Base-by-base conservation (phyloP, 2,329 filamentous ascomycete species). In the Fusarium globosum region DNA sequence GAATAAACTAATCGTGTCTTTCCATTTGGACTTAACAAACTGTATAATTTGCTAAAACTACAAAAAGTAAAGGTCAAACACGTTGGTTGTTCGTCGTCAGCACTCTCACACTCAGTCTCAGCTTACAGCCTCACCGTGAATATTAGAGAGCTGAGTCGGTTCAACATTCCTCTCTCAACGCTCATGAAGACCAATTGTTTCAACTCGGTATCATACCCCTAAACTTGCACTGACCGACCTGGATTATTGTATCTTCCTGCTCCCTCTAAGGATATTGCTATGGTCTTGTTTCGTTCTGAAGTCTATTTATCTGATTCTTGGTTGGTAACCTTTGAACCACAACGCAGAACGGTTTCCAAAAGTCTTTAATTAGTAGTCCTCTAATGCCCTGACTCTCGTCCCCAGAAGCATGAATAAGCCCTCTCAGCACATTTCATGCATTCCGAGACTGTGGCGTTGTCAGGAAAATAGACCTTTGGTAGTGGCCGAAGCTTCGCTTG, bases 381-480 rank as follows among this genome's bases (percentile, higher is more conserved):
- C 33, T 16, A 13, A 42, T 45, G 35, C 43, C 38, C 28, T 41
- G 65, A n/a, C 39, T 41, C 6, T 21, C 0, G 30, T 18, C 23
- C 7, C 4, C 26, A 39, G 43, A 38, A 49, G 35, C 23, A 16
- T 48, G 28, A 41, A 55, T 15, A 64, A 52, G 46, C 38, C 26
- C 36, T 56, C 46, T 55, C 38, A 48, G 52, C 39, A 23, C 30
- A 61, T 53, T 36, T 56, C 56, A 52, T 62, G 51, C 55, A 33
- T 46, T 38, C 63, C 45, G 65, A 72, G 57, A 55, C 48, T 52
- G 65, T 71, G 62, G 71, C 73, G 73, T 66, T 26, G 38, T 43
- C n/a, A 49, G 39, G 57, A 53, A 63, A 39, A 64, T 53, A 61
- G 53, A 35, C 49, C 26, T 41, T 58, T 36, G 49, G 58, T 45